These are phyloP conservation scores for Phallus indusiatus DNA, from an alignment of 768 basidiomycete species.

Conservation along the genomic window DNA sequence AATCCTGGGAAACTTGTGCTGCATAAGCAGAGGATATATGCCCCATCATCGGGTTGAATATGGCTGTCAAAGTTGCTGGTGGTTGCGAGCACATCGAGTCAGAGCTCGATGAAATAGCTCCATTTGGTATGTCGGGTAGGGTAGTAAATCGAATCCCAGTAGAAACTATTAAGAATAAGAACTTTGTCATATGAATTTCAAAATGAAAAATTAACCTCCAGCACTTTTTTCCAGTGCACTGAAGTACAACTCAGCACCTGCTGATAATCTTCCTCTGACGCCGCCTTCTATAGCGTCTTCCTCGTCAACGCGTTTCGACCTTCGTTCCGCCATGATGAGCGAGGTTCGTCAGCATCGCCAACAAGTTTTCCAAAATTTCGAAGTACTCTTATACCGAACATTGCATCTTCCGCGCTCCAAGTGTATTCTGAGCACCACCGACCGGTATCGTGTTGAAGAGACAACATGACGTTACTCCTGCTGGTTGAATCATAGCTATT, in stretches of 20 bases:
- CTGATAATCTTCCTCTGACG: slow-evolving; percentile 79
- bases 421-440: slow-evolving; percentile 91
- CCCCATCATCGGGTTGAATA: slow-evolving; percentile 95
- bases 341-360: slow-evolving; percentile 25
- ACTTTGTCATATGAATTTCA: neutral
- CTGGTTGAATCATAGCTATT: slow-evolving; percentile 20
- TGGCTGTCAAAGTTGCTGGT: slow-evolving; percentile 87
- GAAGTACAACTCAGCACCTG: slow-evolving; percentile 90
- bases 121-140: slow-evolving; percentile 60
- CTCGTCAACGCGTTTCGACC: slow-evolving; percentile 82
- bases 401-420: slow-evolving; percentile 88
- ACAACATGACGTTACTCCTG: slow-evolving; percentile 54
- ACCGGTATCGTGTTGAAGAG: slow-evolving; percentile 85
- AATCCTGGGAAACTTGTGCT: slow-evolving; percentile 75
- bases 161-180: slow-evolving; percentile 47
- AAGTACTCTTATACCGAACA: slow-evolving; percentile 82
- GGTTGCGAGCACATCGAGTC: slow-evolving; percentile 57
- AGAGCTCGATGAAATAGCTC: slow-evolving; percentile 12
- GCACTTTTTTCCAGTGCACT: slow-evolving; percentile 90
- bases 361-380: slow-evolving; percentile 83
- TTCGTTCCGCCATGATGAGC: slow-evolving; percentile 14
- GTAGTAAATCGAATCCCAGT: slow-evolving; percentile 94
- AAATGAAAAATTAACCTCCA: slow-evolving; percentile 50
- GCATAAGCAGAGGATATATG: slow-evolving; percentile 89
- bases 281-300: slow-evolving; percentile 91